Percentiles rank a stretch among this genome's conserved stretches.
Evolutionary conservation across 768 basidiomycete species (phyloP).

Genomic region (Zangia roseola): DNA sequence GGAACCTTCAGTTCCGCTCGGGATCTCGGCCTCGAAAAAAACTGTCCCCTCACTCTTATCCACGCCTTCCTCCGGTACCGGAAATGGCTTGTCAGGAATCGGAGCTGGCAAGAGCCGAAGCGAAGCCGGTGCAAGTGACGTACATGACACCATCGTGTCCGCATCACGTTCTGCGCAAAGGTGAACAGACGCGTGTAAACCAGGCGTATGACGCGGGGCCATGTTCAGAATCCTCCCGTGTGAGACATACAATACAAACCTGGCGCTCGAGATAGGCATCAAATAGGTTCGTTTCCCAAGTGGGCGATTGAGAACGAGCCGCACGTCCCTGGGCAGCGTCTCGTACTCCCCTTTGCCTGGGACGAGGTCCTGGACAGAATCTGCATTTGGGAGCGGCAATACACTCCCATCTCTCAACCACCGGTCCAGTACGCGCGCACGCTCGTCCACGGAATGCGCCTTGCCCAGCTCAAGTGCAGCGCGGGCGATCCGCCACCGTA

Average conservation of each 20-base stretch:
- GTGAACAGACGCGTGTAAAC: slow-evolving; percentile 48
- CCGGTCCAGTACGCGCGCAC: slow-evolving; percentile 45
- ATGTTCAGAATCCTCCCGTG: slow-evolving; percentile 53
- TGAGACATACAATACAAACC: slow-evolving; percentile 58
- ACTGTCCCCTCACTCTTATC: slow-evolving; percentile 77
- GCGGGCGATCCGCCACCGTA: slow-evolving; percentile 85
- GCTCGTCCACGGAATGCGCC: slow-evolving; percentile 20
- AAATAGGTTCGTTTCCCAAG: slow-evolving; percentile 46
- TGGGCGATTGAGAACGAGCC: slow-evolving; percentile 46
- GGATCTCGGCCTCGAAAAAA: slow-evolving; percentile 54
- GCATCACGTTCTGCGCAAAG: slow-evolving; percentile 37
- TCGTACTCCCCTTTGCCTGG: slow-evolving; percentile 30
- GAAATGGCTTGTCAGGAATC: slow-evolving; percentile 52
- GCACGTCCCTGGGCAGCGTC: slow-evolving; percentile 35
- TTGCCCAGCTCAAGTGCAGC: slow-evolving; percentile 67
- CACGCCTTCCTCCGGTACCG: slow-evolving; percentile 62
- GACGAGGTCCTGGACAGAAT: slow-evolving; percentile 5
- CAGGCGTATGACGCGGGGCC: slow-evolving; percentile 45
- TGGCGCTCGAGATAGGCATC: slow-evolving; percentile 38
- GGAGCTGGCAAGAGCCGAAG: slow-evolving; percentile 68
- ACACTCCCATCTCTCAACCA: slow-evolving; percentile 69
- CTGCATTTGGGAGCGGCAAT: slow-evolving; percentile 33
- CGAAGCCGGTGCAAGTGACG: slow-evolving; percentile 40
- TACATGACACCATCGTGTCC: slow-evolving; percentile 35
- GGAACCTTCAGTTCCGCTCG: slow-evolving; percentile 33